Evolutionary conservation across 352 stramenopile species (phyloP), one percentile per base, ranked within the genome.

Genomic region (Phytopythium ostracodes): DNA sequence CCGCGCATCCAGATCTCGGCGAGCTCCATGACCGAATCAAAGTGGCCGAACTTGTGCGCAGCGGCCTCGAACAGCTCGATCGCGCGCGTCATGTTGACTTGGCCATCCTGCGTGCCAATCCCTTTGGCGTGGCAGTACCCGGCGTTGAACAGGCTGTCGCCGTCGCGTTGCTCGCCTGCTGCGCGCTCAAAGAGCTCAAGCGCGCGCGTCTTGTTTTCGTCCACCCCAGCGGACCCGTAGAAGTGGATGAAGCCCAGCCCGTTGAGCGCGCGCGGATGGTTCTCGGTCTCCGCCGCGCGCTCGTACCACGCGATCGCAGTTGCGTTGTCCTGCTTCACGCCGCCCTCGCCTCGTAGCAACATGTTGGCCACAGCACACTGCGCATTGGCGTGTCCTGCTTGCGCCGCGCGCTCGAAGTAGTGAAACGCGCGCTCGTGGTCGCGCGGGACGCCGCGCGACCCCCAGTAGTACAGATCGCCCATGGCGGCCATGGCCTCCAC

Each of bases 381-480:
- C 0, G 77, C 66, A 29, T 68, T 68, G 1, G 80, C 68, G 52
- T 96, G 69, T 0, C 83, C 88, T 27, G 65, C 65, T 20, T 76
- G 27, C 3, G 88, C 90, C 20, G 91, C 91, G 43, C 73, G 65
- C 18, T 79, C 50, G 60, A 93, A 97, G 62, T 96, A 97, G 2
- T 64, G 46, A 33, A 83, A 84, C 27, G 90, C 90, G 10, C 75
- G 75, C 17, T 46, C 49, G 22, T 97, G 88, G 52, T 97, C 79
- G 20, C 89, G 77, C 0, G 59, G 27, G 11, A 97, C 47, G 4
- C 91, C 91, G 15, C 85, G 77, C 7, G 82, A 76, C 5, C 90
- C 91, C 83, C 88, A 97, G 62, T 97, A 97, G 53, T 95, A 94
- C 20, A 97, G 59, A 47, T 96, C 89, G 0, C 88, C 91, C 84